Evolutionary conservation across 805 yeast species (phyloP).

Genomic region (Ogataea minuta): DNA sequence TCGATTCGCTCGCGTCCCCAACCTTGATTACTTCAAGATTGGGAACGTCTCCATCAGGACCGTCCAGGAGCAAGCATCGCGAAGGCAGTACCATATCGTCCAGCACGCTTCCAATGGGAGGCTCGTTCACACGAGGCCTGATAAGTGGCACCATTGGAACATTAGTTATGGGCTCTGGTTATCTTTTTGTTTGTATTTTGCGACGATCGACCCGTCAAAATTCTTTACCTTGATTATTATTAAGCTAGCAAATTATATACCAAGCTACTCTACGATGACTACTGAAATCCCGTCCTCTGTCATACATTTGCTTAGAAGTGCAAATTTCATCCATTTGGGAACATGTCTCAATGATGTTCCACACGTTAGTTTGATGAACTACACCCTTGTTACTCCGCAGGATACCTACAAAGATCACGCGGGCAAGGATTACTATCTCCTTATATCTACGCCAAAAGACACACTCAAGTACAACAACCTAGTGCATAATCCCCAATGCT

Average conservation of each 20-base stretch:
- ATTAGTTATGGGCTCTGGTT: no score
- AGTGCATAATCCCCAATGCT: conserved; percentile 67
- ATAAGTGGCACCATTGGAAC: not conserved
- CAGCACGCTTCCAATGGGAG: not conserved
- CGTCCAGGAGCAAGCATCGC: conserved; percentile 1
- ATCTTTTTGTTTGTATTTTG: no score
- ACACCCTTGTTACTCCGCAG: conserved; percentile 56
- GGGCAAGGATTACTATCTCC: conserved; percentile 43
- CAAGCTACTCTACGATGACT: conserved; percentile 12
- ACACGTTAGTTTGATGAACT: conserved; percentile 90
- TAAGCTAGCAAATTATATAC: not conserved
- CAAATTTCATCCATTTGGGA: conserved; percentile 79
- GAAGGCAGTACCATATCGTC: conserved; percentile 1
- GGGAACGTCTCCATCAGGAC: conserved; percentile 1
- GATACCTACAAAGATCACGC: conserved; percentile 29
- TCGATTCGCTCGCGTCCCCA: no score
- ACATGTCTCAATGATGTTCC: conserved; percentile 70
- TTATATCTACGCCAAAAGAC: conserved; percentile 67
- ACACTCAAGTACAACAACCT: conserved; percentile 79
- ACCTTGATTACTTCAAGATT: no score
- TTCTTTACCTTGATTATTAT: not conserved
- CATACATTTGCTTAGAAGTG: conserved; percentile 49
- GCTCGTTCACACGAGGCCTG: not conserved
- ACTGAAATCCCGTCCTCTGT: conserved; percentile 36
- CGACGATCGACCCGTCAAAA: conserved; percentile 1